Evolutionary conservation across 176 grass and related monocot genomes (phyloP), one percentile per base, ranked within the genome.

Genomic region (Puccinellia tenuiflora): DNA sequence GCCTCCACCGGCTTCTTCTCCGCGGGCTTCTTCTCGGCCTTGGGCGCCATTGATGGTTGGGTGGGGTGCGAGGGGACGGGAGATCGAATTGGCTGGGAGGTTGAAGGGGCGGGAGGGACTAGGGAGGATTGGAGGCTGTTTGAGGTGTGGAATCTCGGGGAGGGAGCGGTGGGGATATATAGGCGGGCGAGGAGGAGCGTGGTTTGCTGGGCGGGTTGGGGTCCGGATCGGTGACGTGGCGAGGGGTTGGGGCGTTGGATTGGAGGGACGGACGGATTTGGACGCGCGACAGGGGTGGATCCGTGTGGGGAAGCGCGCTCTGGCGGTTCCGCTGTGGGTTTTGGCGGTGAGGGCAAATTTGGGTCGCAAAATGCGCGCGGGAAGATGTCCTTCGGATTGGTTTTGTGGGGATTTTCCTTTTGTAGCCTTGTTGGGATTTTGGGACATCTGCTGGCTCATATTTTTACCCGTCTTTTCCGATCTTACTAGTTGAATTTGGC

Each of bases 11-110:
- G 86, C 81, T 88, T 88, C 86, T 84, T 88, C 86, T 88, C 87
- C 9, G 40, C 81, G 24, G 86, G 86, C 75, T 88, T 88, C 86
- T 88, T 88, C 67, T 88, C 87, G 9, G 87, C 87, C 81, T 88
- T 88, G 75, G 87, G 87, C 47, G 87, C 87, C 87, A 88, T 88
- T 1, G 26, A 5, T 56, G 15, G n/a, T 56, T 56, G 8, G 25
- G 57, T 39, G 1, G 25, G 25, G 9, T 13, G 22, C 3, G 63
- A 13, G 35, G 66, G 18, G 30, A 6, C 2, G 40, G 6, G 35
- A 9, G 35, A 68, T 40, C 35, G 21, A 17, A 7, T 30, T 63
- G 3, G 54, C 4, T 9, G 53, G 4, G 57, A 14, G 21, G 2
- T 24, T 42, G 5, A n/a, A n/a, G 68, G 3, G 22, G 13, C 68